A percentile compares a stretch with the other conserved stretches of the same genome.
phyloP scores from a whole-genome alignment of 345 rosid species.

The Eutrema yunnanense region DNA sequence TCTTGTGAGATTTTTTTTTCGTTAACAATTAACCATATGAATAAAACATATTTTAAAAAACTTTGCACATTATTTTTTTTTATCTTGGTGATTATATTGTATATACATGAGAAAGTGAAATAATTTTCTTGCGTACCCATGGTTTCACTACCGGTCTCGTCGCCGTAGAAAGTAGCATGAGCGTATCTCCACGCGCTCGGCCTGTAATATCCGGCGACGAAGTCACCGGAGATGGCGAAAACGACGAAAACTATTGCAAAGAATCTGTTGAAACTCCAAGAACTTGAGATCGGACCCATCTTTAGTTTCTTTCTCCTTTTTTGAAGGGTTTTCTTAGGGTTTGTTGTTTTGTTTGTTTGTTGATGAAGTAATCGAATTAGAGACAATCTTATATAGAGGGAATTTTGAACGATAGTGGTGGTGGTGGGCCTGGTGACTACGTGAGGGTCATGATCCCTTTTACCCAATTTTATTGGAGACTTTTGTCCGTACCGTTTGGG shows the following conservation, averaged over 20 bases:
- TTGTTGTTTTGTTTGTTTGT: background rate
- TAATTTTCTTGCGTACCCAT: conserved; percentile 36
- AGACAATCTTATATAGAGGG: conserved; percentile 17
- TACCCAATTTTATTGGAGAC: conserved; percentile 5
- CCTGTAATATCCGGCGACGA: conserved; percentile 28
- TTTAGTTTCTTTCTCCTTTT: background rate
- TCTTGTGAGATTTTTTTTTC: background rate
- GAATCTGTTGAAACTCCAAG: conserved; percentile 40
- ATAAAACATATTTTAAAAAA: no score
- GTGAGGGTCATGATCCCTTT: conserved; percentile 20
- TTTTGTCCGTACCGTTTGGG: conserved; percentile 23
- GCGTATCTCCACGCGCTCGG: conserved; percentile 55
- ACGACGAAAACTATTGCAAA: conserved; percentile 15
- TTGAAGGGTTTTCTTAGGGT: background rate
- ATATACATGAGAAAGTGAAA: background rate
- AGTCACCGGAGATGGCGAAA: conserved; percentile 18
- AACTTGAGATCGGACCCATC: conserved; percentile 18
- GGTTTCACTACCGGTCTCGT: conserved; percentile 55
- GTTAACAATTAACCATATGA: background rate
- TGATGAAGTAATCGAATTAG: conserved; percentile 15
- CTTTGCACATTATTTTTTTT: background rate
- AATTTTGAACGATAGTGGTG: background rate
- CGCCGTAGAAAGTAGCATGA: conserved; percentile 71
- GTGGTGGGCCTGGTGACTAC: conserved; percentile 19
- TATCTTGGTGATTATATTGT: background rate